Evolutionary conservation across 2,329 filamentous ascomycete species (phyloP).

Genomic region (Colletotrichum siamense): DNA sequence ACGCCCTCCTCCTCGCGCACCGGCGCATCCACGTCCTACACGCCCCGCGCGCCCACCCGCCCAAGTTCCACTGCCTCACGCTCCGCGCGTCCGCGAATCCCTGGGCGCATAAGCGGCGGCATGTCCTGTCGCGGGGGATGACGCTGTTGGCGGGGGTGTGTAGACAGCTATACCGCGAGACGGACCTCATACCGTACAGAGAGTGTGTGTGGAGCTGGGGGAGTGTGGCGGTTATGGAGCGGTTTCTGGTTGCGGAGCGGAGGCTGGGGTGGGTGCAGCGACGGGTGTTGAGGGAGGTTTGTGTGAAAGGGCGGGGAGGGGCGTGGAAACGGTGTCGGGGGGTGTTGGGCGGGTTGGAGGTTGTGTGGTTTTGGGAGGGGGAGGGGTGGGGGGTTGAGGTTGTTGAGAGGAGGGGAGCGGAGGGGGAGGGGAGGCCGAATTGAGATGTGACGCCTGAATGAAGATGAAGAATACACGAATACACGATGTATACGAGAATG

Average conservation of each 20-base stretch:
- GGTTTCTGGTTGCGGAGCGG: constrained; percentile 36
- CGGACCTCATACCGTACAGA: constrained; percentile 35
- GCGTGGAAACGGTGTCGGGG: constrained; percentile 30
- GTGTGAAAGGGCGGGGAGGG: constrained; percentile 24
- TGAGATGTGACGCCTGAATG: background rate
- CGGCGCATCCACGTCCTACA: constrained; percentile 25
- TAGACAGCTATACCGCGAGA: constrained; percentile 42
- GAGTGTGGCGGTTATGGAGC: constrained; percentile 34
- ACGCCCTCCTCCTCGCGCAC: constrained; percentile 26
- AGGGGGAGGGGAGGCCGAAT: background rate
- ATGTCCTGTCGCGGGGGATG: constrained; percentile 24
- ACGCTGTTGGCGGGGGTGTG: constrained; percentile 38
- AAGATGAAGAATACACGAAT: background rate
- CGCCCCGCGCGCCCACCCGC: constrained; percentile 10
- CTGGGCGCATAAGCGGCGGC: constrained; percentile 22
- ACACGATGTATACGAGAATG: background rate
- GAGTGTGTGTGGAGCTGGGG: constrained; percentile 40
- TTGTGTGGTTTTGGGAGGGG: constrained; percentile 22
- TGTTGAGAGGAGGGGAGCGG: background rate
- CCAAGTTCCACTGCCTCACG: constrained; percentile 34
- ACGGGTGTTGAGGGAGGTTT: constrained; percentile 34
- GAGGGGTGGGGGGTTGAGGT: background rate
- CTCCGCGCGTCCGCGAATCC: constrained; percentile 32
- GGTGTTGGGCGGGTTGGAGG: constrained; percentile 33
- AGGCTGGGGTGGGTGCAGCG: constrained; percentile 32